phyloP scores from a whole-genome alignment of 1,139 yeast genomes.

The Candida anutae region DNA sequence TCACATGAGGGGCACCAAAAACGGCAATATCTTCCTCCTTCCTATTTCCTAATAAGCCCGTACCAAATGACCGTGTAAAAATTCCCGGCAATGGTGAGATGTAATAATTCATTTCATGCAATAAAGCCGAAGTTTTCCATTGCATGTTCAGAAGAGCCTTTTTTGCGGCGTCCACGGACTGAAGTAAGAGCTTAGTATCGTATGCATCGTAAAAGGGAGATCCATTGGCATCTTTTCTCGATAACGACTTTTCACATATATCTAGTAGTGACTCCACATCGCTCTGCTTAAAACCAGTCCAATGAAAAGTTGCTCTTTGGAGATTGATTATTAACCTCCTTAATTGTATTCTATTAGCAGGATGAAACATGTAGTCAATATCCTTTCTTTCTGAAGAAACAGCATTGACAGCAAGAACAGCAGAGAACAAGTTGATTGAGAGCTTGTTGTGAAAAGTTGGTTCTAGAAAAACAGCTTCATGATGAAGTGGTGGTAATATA shows the following conservation, averaged over 20 bases:
- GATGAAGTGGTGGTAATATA: conserved; percentile 50
- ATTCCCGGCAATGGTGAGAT: conserved; percentile 34
- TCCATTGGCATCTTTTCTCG: conserved; percentile 21
- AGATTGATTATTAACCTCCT: conserved; percentile 51
- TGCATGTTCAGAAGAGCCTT: conserved; percentile 41
- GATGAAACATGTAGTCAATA: conserved; percentile 64
- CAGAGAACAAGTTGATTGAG: conserved; percentile 54
- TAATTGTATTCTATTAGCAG: conserved; percentile 45
- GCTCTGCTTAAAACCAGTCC: conserved; percentile 61
- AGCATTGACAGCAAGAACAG: conserved; percentile 65
- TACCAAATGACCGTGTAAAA: conserved; percentile 34
- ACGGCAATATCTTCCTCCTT: conserved; percentile 19
- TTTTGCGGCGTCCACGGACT: conserved; percentile 37
- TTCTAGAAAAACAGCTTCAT: conserved; percentile 46
- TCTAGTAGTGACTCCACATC: conserved; percentile 46
- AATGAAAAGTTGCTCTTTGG: conserved; percentile 61
- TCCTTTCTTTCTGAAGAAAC: conserved; percentile 64
- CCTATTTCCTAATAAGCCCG: conserved; percentile 25
- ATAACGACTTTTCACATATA: conserved; percentile 41
- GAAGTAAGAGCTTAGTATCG: conserved; percentile 33
- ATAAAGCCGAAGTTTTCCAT: conserved; percentile 49
- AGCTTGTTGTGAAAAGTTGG: conserved; percentile 58
- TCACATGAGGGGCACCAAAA: conserved; percentile 57
- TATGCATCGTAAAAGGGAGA: conserved; percentile 18
- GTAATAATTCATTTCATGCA: conserved; percentile 60